Base-by-base conservation (phyloP, 495 filamentous ascomycete genomes). In the Penicillium silybi region DNA sequence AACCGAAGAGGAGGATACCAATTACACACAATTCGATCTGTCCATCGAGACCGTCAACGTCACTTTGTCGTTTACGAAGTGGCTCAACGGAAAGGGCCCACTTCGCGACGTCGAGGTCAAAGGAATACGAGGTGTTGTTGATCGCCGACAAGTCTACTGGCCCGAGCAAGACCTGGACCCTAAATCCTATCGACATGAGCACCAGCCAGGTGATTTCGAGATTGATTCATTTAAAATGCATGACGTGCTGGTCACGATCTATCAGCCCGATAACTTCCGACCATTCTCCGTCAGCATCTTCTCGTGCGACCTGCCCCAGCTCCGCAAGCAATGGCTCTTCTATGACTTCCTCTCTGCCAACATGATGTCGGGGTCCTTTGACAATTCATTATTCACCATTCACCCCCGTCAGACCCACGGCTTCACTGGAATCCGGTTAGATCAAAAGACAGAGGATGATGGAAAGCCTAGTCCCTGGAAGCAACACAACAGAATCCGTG, bases 261-360 rank as follows among this genome's bases (percentile, higher is more conserved):
- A 97, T 63, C 95, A 98, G 63, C 92, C 93, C 2, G 78, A 81
- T 29, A 84, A 84, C 42, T 97, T 98, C 74, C 82, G 93, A 29
- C 93, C 93, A 3, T 98, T 95, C 68, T 86, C 90, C 5, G 85
- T 97, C 50, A 95, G 90, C 70, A 92, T 98, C 46, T 98, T 87
- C 73, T 90, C 89, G 9, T 96, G 91, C 65, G 92, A 97, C 59
- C 83, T 97, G 16, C 90, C 93, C 6, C 89, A 92, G 54, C 72
- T 98, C 32, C 81, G 93, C 32, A 97, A 95, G 61, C 95, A 96
- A 54, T 97, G 90, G 86, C 76, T 98, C 1, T 96, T 97, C 67
- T 98, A 98, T 69, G 93, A 98, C 68, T 95, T 97, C 59, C 68
- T 98, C 18, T 93, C 88, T 0, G 95, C 93, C 34, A 96, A 89